Evolutionary conservation across 257 asterid genomes (phyloP).

Genomic region (Nicotiana paniculata): DNA sequence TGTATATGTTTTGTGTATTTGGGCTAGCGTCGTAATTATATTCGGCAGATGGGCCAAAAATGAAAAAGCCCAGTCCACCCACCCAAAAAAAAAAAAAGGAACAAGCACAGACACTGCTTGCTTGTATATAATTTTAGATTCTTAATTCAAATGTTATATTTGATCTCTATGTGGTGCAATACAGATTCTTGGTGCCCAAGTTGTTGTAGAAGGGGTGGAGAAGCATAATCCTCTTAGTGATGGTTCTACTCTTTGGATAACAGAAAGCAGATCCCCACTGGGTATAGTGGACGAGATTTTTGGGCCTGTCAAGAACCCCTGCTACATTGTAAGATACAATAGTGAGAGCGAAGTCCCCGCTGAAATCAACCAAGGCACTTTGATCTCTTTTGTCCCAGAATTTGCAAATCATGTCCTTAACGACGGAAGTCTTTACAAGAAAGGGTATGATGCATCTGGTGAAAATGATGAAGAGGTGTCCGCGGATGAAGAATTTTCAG

Average conservation of each 20-base stretch:
- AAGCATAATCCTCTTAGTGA: conserved; percentile 79
- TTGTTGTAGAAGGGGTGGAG: conserved; percentile 82
- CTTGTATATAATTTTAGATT: too few relatives aligned
- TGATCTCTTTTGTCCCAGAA: conserved; percentile 64
- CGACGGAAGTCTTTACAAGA: conserved; percentile 61
- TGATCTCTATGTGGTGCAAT: background rate
- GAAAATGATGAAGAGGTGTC: conserved; percentile 76
- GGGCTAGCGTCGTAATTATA: too few relatives aligned
- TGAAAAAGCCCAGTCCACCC: too few relatives aligned
- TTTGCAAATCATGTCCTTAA: conserved; percentile 61
- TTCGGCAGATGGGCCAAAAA: too few relatives aligned
- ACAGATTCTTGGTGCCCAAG: conserved; percentile 71
- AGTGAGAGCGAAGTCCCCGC: conserved; percentile 68
- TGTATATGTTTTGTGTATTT: too few relatives aligned
- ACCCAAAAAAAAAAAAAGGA: too few relatives aligned
- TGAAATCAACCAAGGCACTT: conserved; percentile 57
- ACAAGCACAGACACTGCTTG: too few relatives aligned
- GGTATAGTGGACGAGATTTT: conserved; percentile 85
- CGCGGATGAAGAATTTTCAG: conserved; percentile 71
- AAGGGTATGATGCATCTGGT: conserved; percentile 90
- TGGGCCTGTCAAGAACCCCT: conserved; percentile 93
- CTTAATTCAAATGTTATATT: too few relatives aligned
- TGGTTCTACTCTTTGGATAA: conserved; percentile 85
- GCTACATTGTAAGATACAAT: conserved; percentile 79
- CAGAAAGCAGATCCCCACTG: conserved; percentile 60